A percentile compares a stretch with the other conserved stretches of the same genome.
phyloP scores from a whole-genome alignment of 208 protist species.

The Crithidia expoeki region DNA sequence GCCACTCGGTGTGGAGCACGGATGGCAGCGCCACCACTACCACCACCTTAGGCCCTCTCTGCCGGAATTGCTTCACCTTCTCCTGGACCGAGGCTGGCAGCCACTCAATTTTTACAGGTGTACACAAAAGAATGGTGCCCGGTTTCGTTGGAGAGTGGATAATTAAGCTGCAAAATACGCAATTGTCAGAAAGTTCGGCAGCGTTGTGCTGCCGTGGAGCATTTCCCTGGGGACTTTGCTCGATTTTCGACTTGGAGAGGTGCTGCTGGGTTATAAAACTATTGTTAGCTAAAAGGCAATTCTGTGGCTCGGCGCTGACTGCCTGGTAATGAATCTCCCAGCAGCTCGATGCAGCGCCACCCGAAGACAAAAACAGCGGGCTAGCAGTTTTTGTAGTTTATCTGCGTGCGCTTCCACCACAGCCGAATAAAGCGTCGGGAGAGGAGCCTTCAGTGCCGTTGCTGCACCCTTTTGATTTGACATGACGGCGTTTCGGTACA shows the following conservation, averaged over 20 bases:
- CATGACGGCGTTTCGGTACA: neutral
- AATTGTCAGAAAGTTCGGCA: neutral
- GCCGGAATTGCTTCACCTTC: neutral
- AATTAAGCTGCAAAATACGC: slow-evolving; percentile 1
- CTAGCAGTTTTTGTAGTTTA: neutral
- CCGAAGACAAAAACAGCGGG: too few species aligned
- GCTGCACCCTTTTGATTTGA: neutral
- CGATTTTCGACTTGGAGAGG: too few species aligned
- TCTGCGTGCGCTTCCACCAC: neutral
- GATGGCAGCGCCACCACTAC: neutral
- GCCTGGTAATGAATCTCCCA: too few species aligned
- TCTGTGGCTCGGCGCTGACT: too few species aligned
- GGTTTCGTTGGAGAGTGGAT: neutral
- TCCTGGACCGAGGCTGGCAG: neutral
- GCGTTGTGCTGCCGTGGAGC: neutral
- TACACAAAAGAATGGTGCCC: neutral
- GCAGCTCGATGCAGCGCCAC: too few species aligned
- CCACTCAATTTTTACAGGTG: slow-evolving; percentile 1
- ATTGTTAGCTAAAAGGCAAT: neutral
- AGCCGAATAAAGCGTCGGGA: neutral
- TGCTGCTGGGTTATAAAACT: slow-evolving; percentile 22
- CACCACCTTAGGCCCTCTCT: neutral
- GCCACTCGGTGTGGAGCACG: slow-evolving; percentile 5
- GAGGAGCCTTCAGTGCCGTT: neutral
- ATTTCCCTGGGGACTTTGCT: neutral